These are phyloP conservation scores for Hypoxylon rubiginosum DNA, from an alignment of 2,329 filamentous ascomycete species.

Conservation along the genomic window DNA sequence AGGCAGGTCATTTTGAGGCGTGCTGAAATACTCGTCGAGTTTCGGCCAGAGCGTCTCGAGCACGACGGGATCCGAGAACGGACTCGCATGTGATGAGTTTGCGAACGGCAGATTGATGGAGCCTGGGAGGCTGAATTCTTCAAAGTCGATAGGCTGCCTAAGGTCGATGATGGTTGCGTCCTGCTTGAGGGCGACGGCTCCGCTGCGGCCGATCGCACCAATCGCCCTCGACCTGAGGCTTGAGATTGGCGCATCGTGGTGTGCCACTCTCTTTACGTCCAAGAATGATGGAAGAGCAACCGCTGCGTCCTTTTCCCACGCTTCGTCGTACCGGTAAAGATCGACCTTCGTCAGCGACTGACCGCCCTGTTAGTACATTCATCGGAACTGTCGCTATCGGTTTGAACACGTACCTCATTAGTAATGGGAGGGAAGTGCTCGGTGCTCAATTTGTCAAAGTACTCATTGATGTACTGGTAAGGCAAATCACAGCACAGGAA, in stretches of 20 bases:
- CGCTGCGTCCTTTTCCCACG: constrained; percentile 63
- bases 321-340: constrained; percentile 67
- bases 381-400: neutral
- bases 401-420: constrained; percentile 55
- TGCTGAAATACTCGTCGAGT: constrained; percentile 59
- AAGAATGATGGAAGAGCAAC: constrained; percentile 57
- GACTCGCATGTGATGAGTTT: constrained; percentile 53
- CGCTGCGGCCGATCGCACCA: constrained; percentile 10
- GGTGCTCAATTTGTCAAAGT: constrained; percentile 67
- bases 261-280: constrained; percentile 39
- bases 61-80: constrained; percentile 60
- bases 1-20: constrained; percentile 40
- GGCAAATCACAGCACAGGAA: constrained; percentile 75
- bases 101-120: constrained; percentile 62
- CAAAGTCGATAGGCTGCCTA: constrained; percentile 59
- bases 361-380: constrained; percentile 37
- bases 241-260: constrained; percentile 29
- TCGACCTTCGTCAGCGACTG: constrained; percentile 63
- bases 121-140: constrained; percentile 58
- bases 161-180: constrained; percentile 60
- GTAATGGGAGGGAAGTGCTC: constrained; percentile 64
- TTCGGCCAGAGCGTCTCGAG: constrained; percentile 62
- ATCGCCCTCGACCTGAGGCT: neutral
- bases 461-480: constrained; percentile 72
- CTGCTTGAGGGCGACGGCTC: constrained; percentile 33